phyloP scores from a whole-genome alignment of 129 eudicot species.

The Sambucus nigra region DNA sequence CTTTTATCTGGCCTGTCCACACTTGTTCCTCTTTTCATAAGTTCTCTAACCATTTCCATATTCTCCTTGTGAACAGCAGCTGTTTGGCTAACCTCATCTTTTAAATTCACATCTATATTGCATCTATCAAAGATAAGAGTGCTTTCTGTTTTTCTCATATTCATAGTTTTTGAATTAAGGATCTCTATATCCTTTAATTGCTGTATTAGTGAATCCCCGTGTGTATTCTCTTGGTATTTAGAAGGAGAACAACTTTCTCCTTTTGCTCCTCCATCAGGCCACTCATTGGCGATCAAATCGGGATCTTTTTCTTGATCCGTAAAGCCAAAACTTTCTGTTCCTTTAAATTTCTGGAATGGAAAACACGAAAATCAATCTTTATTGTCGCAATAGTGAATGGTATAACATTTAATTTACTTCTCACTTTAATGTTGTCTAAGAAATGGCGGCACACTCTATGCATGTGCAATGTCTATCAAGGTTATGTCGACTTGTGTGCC shows the following conservation, averaged over 20 bases:
- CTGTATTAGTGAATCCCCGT: conserved; percentile 18
- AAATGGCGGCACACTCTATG: no score
- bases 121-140: conserved; percentile 9
- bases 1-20: conserved; percentile 35
- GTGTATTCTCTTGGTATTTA: conserved; percentile 10
- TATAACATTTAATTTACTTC: no score
- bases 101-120: conserved; percentile 23
- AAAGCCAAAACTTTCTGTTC: conserved; percentile 37
- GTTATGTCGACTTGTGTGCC: no score
- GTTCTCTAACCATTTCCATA: conserved; percentile 38
- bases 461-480: no score
- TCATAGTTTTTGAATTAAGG: conserved; percentile 16
- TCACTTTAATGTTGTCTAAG: no score
- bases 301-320: conserved; percentile 26
- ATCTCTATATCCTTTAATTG: conserved; percentile 16
- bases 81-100: conserved; percentile 37
- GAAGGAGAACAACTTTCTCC: conserved; percentile 22
- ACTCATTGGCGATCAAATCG: conserved; percentile 17
- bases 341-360: conserved; percentile 45
- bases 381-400: neutral
- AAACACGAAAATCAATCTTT: conserved; percentile 2
- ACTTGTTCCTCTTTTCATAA: conserved; percentile 46
- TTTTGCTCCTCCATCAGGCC: conserved; percentile 20
- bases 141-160: conserved; percentile 12
- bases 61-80: conserved; percentile 49